Conservation (phyloP, 495 filamentous ascomycete species). For the Glarea lozoyensis region DNA sequence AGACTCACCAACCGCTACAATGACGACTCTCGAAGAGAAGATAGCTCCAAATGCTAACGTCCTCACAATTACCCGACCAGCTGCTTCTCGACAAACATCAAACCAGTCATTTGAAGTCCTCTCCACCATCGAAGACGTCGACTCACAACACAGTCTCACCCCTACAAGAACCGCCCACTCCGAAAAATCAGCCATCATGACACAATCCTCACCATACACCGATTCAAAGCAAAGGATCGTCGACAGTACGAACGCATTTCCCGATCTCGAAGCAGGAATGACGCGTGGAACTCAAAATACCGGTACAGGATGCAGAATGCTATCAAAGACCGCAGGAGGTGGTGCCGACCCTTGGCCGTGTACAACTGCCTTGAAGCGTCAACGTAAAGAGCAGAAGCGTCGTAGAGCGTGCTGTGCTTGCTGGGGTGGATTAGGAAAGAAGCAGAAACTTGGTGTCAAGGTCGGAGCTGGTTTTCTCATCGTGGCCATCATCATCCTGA, state of each 20-base stretch:
- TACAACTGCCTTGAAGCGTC: slow-evolving; percentile 5
- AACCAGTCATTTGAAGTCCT: slow-evolving; percentile 5
- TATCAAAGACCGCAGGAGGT: slow-evolving; percentile 18
- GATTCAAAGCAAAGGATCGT: slow-evolving; percentile 9
- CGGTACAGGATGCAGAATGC: slow-evolving; percentile 17
- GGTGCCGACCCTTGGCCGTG: slow-evolving; percentile 11
- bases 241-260: slow-evolving; percentile 3
- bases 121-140: slow-evolving; percentile 15
- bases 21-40: slow-evolving; percentile 12
- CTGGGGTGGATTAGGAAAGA: slow-evolving; percentile 37
- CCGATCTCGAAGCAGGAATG: slow-evolving; percentile 27
- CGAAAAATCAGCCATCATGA: slow-evolving; percentile 3
- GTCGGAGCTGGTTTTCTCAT: slow-evolving; percentile 45
- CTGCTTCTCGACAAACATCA: slow-evolving; percentile 6
- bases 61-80: slow-evolving; percentile 14
- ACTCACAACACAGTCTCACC: slow-evolving; percentile 12
- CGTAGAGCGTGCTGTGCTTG: slow-evolving; percentile 14
- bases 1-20: slow-evolving; percentile 7
- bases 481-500: slow-evolving; percentile 49
- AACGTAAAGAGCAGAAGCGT: slow-evolving; percentile 18
- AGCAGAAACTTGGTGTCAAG: slow-evolving; percentile 42
- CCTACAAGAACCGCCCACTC: slow-evolving; percentile 6
- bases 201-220: slow-evolving; percentile 2
- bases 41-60: slow-evolving; percentile 1
- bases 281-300: slow-evolving; percentile 10